phyloP scores from a whole-genome alignment of 805 yeast species.

The Kazachstania africana region DNA sequence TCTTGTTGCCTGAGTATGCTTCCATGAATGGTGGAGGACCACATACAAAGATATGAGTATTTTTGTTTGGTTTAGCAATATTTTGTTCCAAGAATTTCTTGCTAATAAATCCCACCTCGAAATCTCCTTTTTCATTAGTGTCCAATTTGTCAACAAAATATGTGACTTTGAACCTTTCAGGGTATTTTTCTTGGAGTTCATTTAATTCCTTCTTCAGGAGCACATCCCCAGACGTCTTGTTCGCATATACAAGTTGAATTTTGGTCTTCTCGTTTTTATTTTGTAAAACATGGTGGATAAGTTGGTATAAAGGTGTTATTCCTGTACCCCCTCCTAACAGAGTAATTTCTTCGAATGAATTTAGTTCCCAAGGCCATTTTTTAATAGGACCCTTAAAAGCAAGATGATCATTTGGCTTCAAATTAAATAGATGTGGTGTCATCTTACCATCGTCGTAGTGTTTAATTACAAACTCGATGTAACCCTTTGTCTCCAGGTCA shows the following conservation, averaged over 20 bases:
- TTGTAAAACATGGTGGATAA: constrained; percentile 60
- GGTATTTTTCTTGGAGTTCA: constrained; percentile 37
- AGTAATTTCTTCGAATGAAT: constrained; percentile 67
- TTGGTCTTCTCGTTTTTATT: constrained; percentile 85
- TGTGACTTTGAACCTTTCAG: constrained; percentile 65
- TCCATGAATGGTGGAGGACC: constrained; percentile 92
- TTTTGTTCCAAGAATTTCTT: constrained; percentile 55
- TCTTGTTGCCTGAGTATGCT: constrained; percentile 77
- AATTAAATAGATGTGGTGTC: constrained; percentile 56
- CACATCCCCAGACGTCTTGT: constrained; percentile 65
- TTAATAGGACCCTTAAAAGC: constrained; percentile 88
- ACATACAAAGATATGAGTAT: constrained; percentile 74
- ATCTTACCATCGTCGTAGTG: constrained; percentile 77
- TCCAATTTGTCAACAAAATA: constrained; percentile 66
- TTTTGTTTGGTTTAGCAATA: constrained; percentile 56
- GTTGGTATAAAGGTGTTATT: constrained; percentile 89
- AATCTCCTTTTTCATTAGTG: constrained; percentile 30
- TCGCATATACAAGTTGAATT: constrained; percentile 73
- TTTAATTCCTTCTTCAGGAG: constrained; percentile 73
- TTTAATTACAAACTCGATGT: constrained; percentile 72
- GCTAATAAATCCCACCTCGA: constrained; percentile 64
- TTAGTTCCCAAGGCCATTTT: constrained; percentile 86
- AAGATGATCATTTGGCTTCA: constrained; percentile 70
- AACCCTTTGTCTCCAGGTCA: constrained; percentile 57
- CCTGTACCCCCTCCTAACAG: constrained; percentile 96